Base-by-base conservation (phyloP, 176 grass and related monocot genomes). In the Musa schizocarpa region DNA sequence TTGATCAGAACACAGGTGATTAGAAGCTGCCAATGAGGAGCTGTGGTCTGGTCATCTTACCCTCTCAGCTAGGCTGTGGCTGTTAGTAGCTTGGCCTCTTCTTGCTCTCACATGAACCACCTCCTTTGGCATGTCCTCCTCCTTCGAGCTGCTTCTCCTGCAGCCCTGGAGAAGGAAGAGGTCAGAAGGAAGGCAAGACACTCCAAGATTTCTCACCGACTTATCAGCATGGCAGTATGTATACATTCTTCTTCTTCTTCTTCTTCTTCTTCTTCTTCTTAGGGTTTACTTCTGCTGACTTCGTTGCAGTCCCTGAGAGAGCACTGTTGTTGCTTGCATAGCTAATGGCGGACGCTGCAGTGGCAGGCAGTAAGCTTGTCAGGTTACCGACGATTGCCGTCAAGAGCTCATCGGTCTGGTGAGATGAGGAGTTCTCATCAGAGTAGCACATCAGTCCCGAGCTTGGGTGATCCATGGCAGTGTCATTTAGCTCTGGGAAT, bases 81-180 rank as follows among this genome's bases (percentile, higher is more conserved):
- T 69, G 67, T 69, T 34, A 20, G 67, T 74, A 9, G 71, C 71
- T 55, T 74, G 71, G 22, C 71, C 71, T 74, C 71, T 74, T 74
- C 71, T 74, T 74, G 71, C 71, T 22, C 71, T 74, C 52, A 74
- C 71, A 74, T 74, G 71, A 57, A 74, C 52, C 52, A 74, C 71
- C 21, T 74, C 52, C 71, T 74, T 74, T 55, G 71, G 52, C 51
- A 55, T 74, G 52, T 9, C 52, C 51, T 2, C 51, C 16, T 74
- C 71, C 71, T 74, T 74, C 25, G 71, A 74, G 20, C 17, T 17
- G 4, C 52, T 27, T 52, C 20, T 16, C 11, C 52, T 20, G 8
- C 12, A 56, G 50, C 71, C 25, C 71, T 74, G 71, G 34, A 43
- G 34, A 57, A 74, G 19, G 53, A 21, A 10, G 17, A 74, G 55